These are phyloP conservation scores for Trypethelium eluteriae DNA, from an alignment of 495 filamentous ascomycete species.

Conservation along the genomic window DNA sequence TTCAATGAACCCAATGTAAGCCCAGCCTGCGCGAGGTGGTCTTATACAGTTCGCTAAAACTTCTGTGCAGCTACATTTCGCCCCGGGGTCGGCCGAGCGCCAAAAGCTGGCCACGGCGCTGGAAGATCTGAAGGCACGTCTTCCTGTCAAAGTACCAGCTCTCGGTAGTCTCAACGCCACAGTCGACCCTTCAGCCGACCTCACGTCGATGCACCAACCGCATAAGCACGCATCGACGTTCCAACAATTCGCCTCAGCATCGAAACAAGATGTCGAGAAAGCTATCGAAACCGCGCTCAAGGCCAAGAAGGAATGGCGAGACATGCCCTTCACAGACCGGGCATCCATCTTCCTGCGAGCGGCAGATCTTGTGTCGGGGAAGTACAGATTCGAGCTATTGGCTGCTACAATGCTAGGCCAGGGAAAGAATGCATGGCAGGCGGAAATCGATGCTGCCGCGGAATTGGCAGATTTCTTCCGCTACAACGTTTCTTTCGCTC, in stretches of 20 bases:
- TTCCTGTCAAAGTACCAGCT: slow-evolving; percentile 12
- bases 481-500: slow-evolving; percentile 78
- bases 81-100: slow-evolving; percentile 12
- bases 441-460: slow-evolving; percentile 80
- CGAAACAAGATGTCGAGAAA: slow-evolving; percentile 8
- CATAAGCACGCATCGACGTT: slow-evolving; percentile 8
- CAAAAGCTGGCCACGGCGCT: slow-evolving; percentile 10
- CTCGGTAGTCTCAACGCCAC: slow-evolving; percentile 7
- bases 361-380: slow-evolving; percentile 68
- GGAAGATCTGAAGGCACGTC: slow-evolving; percentile 7
- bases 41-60: background rate
- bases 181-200: slow-evolving; percentile 13
- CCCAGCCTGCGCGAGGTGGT: background rate
- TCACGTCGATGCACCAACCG: slow-evolving; percentile 9
- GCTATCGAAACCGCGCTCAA: slow-evolving; percentile 63
- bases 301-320: slow-evolving; percentile 67
- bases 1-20: slow-evolving; percentile 17
- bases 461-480: slow-evolving; percentile 77
- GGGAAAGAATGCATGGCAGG: slow-evolving; percentile 87
- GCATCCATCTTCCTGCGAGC: slow-evolving; percentile 80
- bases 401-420: slow-evolving; percentile 80
- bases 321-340: slow-evolving; percentile 69
- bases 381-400: slow-evolving; percentile 81
- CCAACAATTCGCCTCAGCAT: slow-evolving; percentile 9
- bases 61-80: slow-evolving; percentile 14